Evolutionary conservation across 1,284 basidiomycete species (phyloP).

Genomic region (Cerrena zonata): DNA sequence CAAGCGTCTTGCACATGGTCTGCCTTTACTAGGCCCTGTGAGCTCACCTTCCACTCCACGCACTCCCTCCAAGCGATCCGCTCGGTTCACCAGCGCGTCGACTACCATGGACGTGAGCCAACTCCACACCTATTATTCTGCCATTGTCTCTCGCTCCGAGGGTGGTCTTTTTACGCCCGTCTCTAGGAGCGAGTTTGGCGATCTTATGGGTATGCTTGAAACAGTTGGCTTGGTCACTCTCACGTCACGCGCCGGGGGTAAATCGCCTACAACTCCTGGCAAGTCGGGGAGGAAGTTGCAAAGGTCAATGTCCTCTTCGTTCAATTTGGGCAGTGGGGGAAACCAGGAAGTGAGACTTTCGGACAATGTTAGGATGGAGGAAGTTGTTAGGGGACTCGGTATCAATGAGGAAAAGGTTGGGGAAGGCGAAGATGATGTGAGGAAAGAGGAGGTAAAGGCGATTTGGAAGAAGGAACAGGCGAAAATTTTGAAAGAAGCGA

Average conservation of each 20-base stretch:
- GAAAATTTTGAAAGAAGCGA: slow-evolving; percentile 51
- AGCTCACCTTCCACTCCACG: slow-evolving; percentile 24
- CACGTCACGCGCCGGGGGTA: not conserved
- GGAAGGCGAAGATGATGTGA: slow-evolving; percentile 39
- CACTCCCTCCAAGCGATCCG: slow-evolving; percentile 41
- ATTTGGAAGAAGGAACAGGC: slow-evolving; percentile 64
- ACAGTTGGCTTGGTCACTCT: slow-evolving; percentile 59
- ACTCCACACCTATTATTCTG: slow-evolving; percentile 58
- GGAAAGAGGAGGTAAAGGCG: slow-evolving; percentile 60
- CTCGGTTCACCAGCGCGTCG: slow-evolving; percentile 25
- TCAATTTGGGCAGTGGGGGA: slow-evolving; percentile 34
- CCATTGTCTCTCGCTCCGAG: slow-evolving; percentile 51
- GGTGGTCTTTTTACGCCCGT: slow-evolving; percentile 53
- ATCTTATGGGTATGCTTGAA: slow-evolving; percentile 66
- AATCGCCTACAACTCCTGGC: slow-evolving; percentile 30
- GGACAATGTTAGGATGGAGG: slow-evolving; percentile 54
- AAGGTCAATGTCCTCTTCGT: slow-evolving; percentile 47
- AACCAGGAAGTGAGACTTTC: slow-evolving; percentile 49
- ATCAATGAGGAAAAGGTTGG: slow-evolving; percentile 33
- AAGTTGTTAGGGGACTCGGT: slow-evolving; percentile 61
- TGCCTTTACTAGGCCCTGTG: slow-evolving; percentile 40
- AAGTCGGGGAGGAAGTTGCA: slow-evolving; percentile 41
- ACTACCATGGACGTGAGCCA: slow-evolving; percentile 47
- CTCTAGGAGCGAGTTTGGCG: slow-evolving; percentile 69
- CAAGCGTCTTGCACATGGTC: slow-evolving; percentile 51